Evolutionary conservation across 306 rosid genomes (phyloP).

Genomic region (Potentilla sterilis): DNA sequence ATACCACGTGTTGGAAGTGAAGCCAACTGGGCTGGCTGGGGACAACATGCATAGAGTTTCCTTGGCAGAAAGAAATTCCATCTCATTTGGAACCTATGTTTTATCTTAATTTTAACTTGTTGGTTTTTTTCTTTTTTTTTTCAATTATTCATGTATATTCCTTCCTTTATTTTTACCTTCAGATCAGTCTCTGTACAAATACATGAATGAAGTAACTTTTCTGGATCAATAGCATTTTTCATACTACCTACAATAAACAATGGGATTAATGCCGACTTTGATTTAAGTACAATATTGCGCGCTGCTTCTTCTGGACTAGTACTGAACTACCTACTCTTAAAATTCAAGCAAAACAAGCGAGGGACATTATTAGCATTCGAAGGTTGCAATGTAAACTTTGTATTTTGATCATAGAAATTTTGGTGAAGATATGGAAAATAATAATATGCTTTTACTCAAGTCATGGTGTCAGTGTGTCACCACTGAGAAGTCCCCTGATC

Average conservation of each 20-base stretch:
- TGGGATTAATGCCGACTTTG: neutral
- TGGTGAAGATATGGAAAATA: neutral
- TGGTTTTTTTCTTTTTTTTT: neutral
- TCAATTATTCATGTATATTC: neutral
- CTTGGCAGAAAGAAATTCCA: neutral
- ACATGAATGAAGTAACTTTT: neutral
- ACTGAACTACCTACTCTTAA: neutral
- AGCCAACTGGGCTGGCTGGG: slow-evolving; percentile 89
- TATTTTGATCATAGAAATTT: neutral
- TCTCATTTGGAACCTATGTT: neutral
- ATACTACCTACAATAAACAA: neutral
- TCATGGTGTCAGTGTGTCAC: neutral
- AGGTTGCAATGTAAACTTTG: neutral
- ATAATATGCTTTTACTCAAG: neutral
- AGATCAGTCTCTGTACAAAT: neutral
- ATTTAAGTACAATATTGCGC: neutral
- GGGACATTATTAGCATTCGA: neutral
- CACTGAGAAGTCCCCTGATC: neutral
- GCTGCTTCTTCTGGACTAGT: neutral
- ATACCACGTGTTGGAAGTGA: slow-evolving; percentile 99
- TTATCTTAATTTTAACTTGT: neutral
- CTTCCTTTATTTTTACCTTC: neutral
- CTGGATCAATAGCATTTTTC: neutral
- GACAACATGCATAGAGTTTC: slow-evolving; percentile 26
- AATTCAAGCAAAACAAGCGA: neutral